Base-by-base conservation (phyloP, 2,329 filamentous ascomycete genomes). In the Bertia moriformis region DNA sequence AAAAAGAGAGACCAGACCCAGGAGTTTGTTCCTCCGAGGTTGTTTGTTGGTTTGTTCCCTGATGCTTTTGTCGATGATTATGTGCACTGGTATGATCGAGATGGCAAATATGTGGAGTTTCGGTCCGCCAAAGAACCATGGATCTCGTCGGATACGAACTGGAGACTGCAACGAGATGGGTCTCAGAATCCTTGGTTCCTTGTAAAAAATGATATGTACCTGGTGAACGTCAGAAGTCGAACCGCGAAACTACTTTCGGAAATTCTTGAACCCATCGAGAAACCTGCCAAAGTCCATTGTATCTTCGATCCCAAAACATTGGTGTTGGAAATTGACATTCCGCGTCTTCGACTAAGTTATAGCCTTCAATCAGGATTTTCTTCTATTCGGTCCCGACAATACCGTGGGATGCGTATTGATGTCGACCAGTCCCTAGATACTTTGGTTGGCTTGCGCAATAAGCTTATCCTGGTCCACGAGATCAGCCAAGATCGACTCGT, bases 341-440 rank as follows among this genome's bases (percentile, higher is more conserved):
- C 69, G 0, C 54, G 63, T 2, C 49, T 72, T 0, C 57, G 62
- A 3, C 51, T 76, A 0, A 55, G 58, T 0, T 78, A 78, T 41
- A 48, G 42, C 4, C 39, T 70, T 1, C 43, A 46, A 1, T 13
- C 41, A 2, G 49, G 52, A 0, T 44, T 48, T 0, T 38, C 45
- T 0, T 32, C 33, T 0, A 43, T 75, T 2, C 40, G 47, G n/a
- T 74, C 65, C 1, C 60, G 58, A 4, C 62, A 76, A 40, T 69
- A 66, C 41, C 56, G 59, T 0, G 67, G 63, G 1, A 69, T 72
- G 61, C 44, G 47, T 0, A 46, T 78, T 2, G 67, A 73, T 43
- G 13, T 42, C 0, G 19, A 58, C 10, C 71, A 74, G 44, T 47
- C 49, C 2, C 47, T 73, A 2, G 65, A 58, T 0, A 63, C 67